phyloP scores from a whole-genome alignment of 805 yeast species.

The Saccharomycopsis lassenensis region DNA sequence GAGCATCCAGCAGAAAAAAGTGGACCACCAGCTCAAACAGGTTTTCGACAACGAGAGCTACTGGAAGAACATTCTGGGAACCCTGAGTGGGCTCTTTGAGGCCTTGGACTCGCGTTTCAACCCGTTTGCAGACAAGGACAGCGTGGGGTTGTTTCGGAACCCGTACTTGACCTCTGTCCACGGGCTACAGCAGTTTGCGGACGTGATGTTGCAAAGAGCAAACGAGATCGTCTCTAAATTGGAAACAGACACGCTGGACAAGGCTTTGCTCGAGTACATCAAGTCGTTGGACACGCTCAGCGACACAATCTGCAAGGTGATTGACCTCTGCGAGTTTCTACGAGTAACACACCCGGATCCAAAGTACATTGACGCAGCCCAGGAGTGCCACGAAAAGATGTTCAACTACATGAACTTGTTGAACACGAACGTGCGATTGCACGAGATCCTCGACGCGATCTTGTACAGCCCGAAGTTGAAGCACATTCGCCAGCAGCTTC shows the following conservation, averaged over 20 bases:
- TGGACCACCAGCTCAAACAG: conserved; percentile 25
- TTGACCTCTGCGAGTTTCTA: conserved; percentile 87
- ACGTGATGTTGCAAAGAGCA: conserved; percentile 54
- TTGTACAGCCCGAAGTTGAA: conserved; percentile 31
- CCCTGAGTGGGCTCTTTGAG: conserved; percentile 3
- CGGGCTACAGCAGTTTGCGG: conserved; percentile 60
- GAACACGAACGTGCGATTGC: conserved; percentile 72
- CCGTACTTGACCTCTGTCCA: conserved; percentile 56
- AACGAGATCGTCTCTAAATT: conserved; percentile 49
- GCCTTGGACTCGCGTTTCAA: conserved; percentile 12
- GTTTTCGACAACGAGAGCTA: conserved; percentile 53
- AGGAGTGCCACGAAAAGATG: conserved; percentile 75
- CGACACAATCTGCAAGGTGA: conserved; percentile 82
- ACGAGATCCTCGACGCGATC: conserved; percentile 45
- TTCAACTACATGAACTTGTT: conserved; percentile 89
- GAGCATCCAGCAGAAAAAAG: too few relatives aligned
- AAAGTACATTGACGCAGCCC: conserved; percentile 68
- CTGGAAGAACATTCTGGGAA: conserved; percentile 29
- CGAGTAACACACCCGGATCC: conserved; percentile 77
- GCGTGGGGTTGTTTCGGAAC: conserved; percentile 64
- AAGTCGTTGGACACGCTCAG: conserved; percentile 70
- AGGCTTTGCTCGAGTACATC: conserved; percentile 41
- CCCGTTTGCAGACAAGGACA: conserved; percentile 21
- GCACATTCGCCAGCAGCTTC: conserved; percentile 27
- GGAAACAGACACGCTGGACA: conserved; percentile 32